Base-by-base conservation (phyloP, 2,329 filamentous ascomycete species). In the Xenoacremonium recifei region DNA sequence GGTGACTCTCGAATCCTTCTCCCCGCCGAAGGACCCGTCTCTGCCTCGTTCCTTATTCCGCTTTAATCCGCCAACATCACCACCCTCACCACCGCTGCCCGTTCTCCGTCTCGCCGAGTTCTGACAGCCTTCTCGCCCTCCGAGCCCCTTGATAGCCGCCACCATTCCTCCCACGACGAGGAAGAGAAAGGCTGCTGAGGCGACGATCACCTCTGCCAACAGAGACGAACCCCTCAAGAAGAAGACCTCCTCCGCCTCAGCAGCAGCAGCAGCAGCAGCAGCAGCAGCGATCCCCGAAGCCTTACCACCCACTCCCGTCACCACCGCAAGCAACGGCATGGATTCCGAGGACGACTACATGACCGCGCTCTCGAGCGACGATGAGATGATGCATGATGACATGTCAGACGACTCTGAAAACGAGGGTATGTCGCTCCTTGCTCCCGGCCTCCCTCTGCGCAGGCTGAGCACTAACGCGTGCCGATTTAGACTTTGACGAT, bases 321-420 rank as follows among this genome's bases (percentile, higher is more conserved):
- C 79, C 36, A 70, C 65, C n/a, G 61, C 62, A 17, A 74, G 69
- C 38, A 71, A 72, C 65, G 79, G 73, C 50, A 96, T 96, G 91
- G 90, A 96, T 71, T 96, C 91, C 7, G 92, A 97, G 58, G 90
- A 96, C 60, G 92, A 96, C 47, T 91, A 91, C 66, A 86, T 93
- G 79, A 95, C 87, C 57, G 82, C 84, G 61, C 76, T 84, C 56
- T 92, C 88, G 31, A 95, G 59, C 51, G 85, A 84, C 31, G 83
- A 85, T 41, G 84, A 87, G 51, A 79, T 89, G 46, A 77, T 85
- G 65, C 79, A 86, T 49, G 87, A 90, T 57, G 83, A 87, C 47
- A 90, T 87, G 55, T 90, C 89, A 40, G 88, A 90, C 57, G 84
- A 77, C 64, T 80, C 76, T 2, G 75, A 63, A 5, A 71, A 59